Evolutionary conservation across 768 basidiomycete genomes (phyloP), one percentile per base, ranked within the genome.

Genomic region (Amanita rimosa): DNA sequence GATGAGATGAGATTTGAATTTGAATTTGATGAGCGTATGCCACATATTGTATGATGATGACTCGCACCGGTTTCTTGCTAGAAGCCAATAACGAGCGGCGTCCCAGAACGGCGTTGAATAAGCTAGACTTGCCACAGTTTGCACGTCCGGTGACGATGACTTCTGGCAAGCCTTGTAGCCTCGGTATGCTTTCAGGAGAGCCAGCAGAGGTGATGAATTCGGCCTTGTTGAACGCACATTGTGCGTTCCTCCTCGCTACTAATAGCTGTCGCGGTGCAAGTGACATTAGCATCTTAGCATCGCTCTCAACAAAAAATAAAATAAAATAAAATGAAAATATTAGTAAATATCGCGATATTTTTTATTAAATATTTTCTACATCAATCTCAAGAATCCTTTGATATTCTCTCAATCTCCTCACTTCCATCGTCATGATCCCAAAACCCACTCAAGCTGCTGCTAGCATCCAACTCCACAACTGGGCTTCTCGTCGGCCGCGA

Each of bases 361-460:
- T n/a, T n/a, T n/a, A n/a, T 24, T 24, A 24, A 24, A 24, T 24
- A 24, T 24, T 24, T 24, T 24, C 22, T 24, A 5, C n/a, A 24
- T 24, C 5, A 24, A 24, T 27, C 3, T 56, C 52, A 79, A 7
- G 62, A 73, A 52, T 83, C 80, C 63, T 88, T 88, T 50, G 73
- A 71, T 4, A 74, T 69, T 57, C 78, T 75, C 49, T 67, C 69
- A 55, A 88, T 85, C 65, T 89, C 85, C 44, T 82, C 79, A 44
- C 80, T 51, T 2, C 85, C 86, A 53, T 88, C 85, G 57, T 89
- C 85, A 44, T 73, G 71, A 29, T 70, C 69, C 85, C 86, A 88
- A 58, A 87, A 88, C 4, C 59, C 61, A 57, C 67, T 63, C 58
- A 53, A 44, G 50, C 56, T n/a, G n/a, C n/a, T n/a, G n/a, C n/a